A percentile compares a stretch with the other conserved stretches of the same genome.
phyloP scores from a whole-genome alignment of 2,329 filamentous ascomycete species.

The Metarhizium rileyi region DNA sequence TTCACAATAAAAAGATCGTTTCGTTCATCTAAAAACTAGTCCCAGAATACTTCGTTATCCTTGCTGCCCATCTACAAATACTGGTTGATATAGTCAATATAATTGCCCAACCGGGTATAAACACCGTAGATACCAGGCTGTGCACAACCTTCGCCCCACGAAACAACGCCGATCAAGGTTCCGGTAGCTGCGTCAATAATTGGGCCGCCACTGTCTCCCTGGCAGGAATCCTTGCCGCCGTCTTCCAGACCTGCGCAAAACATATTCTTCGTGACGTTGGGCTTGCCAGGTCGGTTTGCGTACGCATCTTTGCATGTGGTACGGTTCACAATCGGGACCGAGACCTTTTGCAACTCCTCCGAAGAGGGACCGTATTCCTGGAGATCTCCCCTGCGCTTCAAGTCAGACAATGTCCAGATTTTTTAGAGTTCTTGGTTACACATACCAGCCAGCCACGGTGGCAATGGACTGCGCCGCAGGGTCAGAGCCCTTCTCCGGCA shows the following conservation, averaged over 20 bases:
- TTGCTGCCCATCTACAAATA: background rate
- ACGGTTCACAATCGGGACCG: background rate
- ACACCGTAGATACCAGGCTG: background rate
- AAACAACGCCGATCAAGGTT: background rate
- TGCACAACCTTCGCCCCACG: background rate
- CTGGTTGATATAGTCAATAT: background rate
- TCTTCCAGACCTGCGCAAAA: background rate
- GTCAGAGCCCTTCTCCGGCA: background rate
- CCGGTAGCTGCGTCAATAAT: background rate
- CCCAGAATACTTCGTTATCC: too few species aligned
- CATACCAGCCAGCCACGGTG: background rate
- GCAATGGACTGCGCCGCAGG: background rate
- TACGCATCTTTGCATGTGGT: background rate
- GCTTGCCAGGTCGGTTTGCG: background rate
- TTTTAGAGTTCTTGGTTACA: background rate
- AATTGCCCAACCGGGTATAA: background rate
- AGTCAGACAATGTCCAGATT: too few species aligned
- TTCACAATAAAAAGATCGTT: too few species aligned
- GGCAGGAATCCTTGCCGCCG: background rate
- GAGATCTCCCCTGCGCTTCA: background rate
- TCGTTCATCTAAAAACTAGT: too few species aligned
- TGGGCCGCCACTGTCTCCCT: background rate
- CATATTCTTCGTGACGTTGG: background rate
- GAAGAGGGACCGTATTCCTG: background rate
- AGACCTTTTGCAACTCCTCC: background rate